These are phyloP conservation scores for Phoma sp. DNA, from an alignment of 2,329 filamentous ascomycete species.

Conservation along the genomic window DNA sequence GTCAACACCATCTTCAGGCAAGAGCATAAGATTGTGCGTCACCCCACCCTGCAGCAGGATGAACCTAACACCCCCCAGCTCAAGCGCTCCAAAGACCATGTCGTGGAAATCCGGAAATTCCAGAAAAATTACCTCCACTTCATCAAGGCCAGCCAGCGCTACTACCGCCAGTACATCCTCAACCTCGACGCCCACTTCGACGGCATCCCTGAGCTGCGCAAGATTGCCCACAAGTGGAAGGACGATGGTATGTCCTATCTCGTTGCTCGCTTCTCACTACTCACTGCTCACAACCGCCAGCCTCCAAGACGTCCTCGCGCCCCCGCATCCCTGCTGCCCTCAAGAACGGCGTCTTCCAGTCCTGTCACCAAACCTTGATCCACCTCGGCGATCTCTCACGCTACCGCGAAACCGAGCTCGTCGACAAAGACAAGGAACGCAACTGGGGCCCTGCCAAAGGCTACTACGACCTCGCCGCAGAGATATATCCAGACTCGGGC, in stretches of 20 bases:
- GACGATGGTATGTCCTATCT: slow-evolving; percentile 37
- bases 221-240: slow-evolving; percentile 57
- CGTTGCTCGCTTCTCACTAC: slow-evolving; percentile 32
- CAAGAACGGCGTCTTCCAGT: slow-evolving; percentile 67
- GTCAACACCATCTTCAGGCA: slow-evolving; percentile 82
- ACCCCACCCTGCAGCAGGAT: neutral
- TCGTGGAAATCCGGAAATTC: slow-evolving; percentile 74
- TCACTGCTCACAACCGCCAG: slow-evolving; percentile 38
- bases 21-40: slow-evolving; percentile 48
- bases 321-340: slow-evolving; percentile 56
- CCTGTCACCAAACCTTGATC: slow-evolving; percentile 83
- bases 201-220: slow-evolving; percentile 64
- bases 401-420: slow-evolving; percentile 78
- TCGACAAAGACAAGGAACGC: slow-evolving; percentile 69
- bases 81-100: slow-evolving; percentile 59
- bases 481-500: slow-evolving; percentile 79
- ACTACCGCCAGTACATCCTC: slow-evolving; percentile 87
- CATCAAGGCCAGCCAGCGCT: slow-evolving; percentile 84
- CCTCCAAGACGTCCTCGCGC: slow-evolving; percentile 36
- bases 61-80: slow-evolving; percentile 42
- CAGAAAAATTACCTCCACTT: slow-evolving; percentile 84
- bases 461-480: slow-evolving; percentile 83
- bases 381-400: slow-evolving; percentile 89
- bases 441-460: slow-evolving; percentile 81
- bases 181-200: slow-evolving; percentile 69